These are phyloP conservation scores for Nicotiana undulata DNA, from an alignment of 257 asterid genomes.

Conservation along the genomic window DNA sequence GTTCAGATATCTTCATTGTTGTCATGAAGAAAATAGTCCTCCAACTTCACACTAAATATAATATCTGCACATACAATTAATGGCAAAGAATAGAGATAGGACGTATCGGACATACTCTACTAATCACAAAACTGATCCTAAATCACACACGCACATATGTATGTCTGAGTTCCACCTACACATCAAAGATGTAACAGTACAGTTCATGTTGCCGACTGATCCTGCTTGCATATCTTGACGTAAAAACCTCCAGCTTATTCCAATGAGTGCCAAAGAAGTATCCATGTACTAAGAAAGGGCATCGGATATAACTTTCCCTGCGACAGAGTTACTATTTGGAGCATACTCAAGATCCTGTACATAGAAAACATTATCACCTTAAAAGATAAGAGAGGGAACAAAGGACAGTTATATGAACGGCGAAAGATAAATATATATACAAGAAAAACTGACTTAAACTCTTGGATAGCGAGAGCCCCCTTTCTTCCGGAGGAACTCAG, in stretches of 20 bases:
- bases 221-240: neutral
- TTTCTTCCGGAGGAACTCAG: slow-evolving; percentile 86
- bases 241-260: neutral
- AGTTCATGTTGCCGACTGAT: neutral
- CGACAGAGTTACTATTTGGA: neutral
- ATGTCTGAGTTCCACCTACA: too few species aligned
- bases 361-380: neutral
- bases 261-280: neutral
- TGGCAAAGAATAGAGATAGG: neutral
- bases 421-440: neutral
- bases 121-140: neutral
- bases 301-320: neutral
- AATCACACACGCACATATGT: neutral
- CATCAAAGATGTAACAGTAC: neutral
- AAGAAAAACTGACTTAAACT: slow-evolving; percentile 35
- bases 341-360: neutral
- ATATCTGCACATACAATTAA: neutral
- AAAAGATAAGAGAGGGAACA: neutral
- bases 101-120: neutral
- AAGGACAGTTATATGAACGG: neutral
- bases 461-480: slow-evolving; percentile 84
- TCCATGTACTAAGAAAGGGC: neutral
- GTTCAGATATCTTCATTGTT: neutral
- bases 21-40: neutral
- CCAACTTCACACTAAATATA: neutral